Conservation (phyloP, 116 monocot genomes). For the Trichopus zeylanicus region DNA sequence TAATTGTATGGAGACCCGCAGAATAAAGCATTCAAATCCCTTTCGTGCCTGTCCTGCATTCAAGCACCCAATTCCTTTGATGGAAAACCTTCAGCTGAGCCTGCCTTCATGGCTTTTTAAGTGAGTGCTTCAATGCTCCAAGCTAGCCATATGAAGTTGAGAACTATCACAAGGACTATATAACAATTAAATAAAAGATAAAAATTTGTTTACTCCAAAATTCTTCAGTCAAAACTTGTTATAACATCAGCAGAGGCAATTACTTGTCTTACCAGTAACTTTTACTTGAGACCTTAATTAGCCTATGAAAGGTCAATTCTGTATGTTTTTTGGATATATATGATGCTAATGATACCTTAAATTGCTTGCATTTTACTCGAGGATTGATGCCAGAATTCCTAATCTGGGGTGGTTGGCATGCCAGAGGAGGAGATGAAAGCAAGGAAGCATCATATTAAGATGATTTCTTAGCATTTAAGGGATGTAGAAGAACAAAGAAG, state of each 20-base stretch:
- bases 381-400: background rate
- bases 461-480: conserved; percentile 19
- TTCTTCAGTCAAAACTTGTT: too few relatives aligned
- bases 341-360: background rate
- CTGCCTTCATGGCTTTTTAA: conserved; percentile 1
- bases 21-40: background rate
- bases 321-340: background rate
- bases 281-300: too few relatives aligned
- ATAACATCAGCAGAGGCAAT: too few relatives aligned
- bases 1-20: background rate
- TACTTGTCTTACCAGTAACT: too few relatives aligned
- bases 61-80: conserved; percentile 2
- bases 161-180: too few relatives aligned
- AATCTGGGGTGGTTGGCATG: conserved; percentile 5
- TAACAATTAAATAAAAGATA: too few relatives aligned
- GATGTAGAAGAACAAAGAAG: conserved; percentile 3
- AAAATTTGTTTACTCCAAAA: too few relatives aligned
- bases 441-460: background rate
- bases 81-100: background rate
- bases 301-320: too few relatives aligned
- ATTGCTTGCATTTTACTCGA: conserved; percentile 13
- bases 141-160: too few relatives aligned
- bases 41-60: conserved; percentile 3
- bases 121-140: too few relatives aligned
- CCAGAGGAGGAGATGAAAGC: conserved; percentile 1